Base-by-base conservation (phyloP, 805 yeast species). In the Wickerhamomyces tratensis region DNA sequence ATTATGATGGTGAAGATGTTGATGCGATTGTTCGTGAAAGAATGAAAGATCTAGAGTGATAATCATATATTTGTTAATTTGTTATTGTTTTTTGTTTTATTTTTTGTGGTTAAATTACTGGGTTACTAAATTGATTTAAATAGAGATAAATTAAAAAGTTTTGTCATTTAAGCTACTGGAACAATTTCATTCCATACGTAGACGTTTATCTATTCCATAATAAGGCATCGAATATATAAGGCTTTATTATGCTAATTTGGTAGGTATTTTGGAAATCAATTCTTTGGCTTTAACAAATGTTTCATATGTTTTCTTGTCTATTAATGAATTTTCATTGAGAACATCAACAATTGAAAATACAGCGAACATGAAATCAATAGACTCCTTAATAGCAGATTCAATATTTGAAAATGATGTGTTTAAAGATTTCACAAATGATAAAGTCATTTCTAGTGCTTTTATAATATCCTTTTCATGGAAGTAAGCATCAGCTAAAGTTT, bases 261-360 rank as follows among this genome's bases (percentile, higher is more conserved):
- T 77, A 55, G 80, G 79, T 53, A 82, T 83, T 59, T 67, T 69
- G 45, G 91, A 84, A 55, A 69, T 84, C 43, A 84, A 83, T 59
- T 84, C 84, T 62, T 85, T 84, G 51, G 87, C 89, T 3, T 72
- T 77, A 46, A 75, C 83, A 41, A 79, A 82, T 50, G 43, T 47
- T 39, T 75, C 79, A 41, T 79, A 77, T 53, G 79, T 83, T 35
- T 59, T 84, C 14, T 84, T 84, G 11, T 69, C 77, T 13, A 75
- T 83, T 7, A 58, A 70, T n/a, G 72, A 74, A 39, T 76, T 85
- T 51, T 75, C 84, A 1, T 61, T 83, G 25, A 63, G 63, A 63
- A 46, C 77, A 62, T 61, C 76, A 62, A 61, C 65, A 4, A 62
- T 60, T 33, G 59, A 55, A 11, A 8, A 31, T 6, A 31, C 34